Evolutionary conservation across 2,329 filamentous ascomycete genomes (phyloP), one percentile per base, ranked within the genome.

Genomic region (Neodidymelliopsis sp.): DNA sequence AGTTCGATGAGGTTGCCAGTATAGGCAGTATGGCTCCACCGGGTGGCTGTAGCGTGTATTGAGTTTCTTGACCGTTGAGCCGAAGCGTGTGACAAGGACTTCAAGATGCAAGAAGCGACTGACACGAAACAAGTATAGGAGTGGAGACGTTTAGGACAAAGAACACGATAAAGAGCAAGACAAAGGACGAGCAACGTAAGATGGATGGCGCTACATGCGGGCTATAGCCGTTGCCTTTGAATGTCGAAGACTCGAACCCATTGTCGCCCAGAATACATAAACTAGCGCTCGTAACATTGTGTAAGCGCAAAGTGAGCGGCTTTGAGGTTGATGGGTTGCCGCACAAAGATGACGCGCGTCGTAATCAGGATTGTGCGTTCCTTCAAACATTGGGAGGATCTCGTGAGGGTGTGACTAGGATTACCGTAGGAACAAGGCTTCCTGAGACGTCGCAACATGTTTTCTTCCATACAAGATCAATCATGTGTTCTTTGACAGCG

Each of bases 331-430:
- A 31, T 49, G 50, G 33, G 41, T 62, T 54, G 64, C 62, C 59
- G 66, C 63, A 45, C 53, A 55, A 42, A 50, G 28, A 57, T 51
- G 60, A 63, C 63, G 62, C 63, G 66, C 55, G 63, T 67, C 64
- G 46, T 36, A 39, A 46, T 51, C 22, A 53, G 52, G 35, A 30
- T 36, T 34, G 19, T 45, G 41, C 36, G 20, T 46, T 60, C 42
- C 33, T 49, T 50, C 49, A 44, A 54, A 52, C 49, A 56, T 54
- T 18, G 54, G 51, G 53, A 60, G 39, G 35, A 22, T n/a, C 29
- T 38, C 24, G 33, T 44, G 49, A 46, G 31, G 50, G 51, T 43
- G 19, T 19, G 19, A 15, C 43, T 35, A 29, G 39, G 24, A 12
- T 30, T 38, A n/a, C 33, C 18, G 22, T 27, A 19, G 25, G 19